Percentiles rank a stretch among this genome's conserved stretches.
Evolutionary conservation across 139 green algal species (phyloP).

Genomic region (Volvox reticuliferus): DNA sequence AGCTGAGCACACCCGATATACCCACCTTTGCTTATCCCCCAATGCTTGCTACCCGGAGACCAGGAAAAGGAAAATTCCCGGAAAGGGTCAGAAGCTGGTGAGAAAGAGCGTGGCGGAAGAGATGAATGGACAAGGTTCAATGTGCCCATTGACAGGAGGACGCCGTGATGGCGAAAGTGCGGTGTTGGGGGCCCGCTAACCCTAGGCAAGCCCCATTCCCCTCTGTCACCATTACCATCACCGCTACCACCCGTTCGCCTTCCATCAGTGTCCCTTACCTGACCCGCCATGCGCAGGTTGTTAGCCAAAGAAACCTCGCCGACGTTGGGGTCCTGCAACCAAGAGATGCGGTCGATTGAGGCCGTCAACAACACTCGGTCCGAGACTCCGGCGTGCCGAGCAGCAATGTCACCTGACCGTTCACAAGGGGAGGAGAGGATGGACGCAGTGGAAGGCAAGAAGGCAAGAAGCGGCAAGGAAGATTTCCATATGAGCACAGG

Average conservation of each 20-base stretch:
- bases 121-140: no score
- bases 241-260: not conserved
- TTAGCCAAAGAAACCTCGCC: conserved; percentile 1
- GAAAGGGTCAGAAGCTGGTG: no score
- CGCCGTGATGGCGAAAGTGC: no score
- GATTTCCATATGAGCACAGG: not conserved
- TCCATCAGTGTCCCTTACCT: not conserved
- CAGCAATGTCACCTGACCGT: conserved; percentile 51
- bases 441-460: not conserved
- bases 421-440: no score
- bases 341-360: conserved; percentile 50
- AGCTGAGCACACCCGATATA: no score
- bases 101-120: no score
- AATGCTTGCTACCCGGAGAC: no score
- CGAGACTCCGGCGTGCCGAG: conserved; percentile 47
- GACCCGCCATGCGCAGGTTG: conserved; percentile 43
- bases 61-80: no score
- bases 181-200: no score
- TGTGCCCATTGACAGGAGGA: no score
- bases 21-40: no score
- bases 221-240: not conserved
- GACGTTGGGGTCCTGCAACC: conserved; percentile 9
- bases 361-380: conserved; percentile 51
- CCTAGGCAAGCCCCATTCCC: not conserved
- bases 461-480: not conserved